Evolutionary conservation across 805 yeast genomes (phyloP), one percentile per base, ranked within the genome.

Genomic region (Sungouiella blattae): DNA sequence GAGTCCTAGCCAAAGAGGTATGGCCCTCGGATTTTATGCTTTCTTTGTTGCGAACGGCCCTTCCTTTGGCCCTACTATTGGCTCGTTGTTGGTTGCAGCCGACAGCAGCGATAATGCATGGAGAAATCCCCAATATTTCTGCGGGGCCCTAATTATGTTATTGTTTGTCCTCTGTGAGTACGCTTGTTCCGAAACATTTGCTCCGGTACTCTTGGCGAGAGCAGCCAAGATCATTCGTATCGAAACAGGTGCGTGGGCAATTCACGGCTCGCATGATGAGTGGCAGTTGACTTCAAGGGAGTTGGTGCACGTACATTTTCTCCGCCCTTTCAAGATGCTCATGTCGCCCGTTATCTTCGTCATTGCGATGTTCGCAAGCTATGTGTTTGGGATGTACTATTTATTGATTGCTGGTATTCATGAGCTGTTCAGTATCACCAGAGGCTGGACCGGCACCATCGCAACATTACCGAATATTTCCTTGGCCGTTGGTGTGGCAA

Each of bases 1-100:
- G 80, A 73, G 69, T 14, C 22, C 22, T 20, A 20, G 9, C 6
- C 22, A 20, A 6, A 20, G 22, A 20, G 22, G 22, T 20, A 20
- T 20, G 22, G 22, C 22, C 6, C 9, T 20, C 8, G 22, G 8
- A 9, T 20, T 20, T 9, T 20, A 20, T 20, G 22, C 22, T 7
- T 20, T 20, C 9, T 20, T 20, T 9, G 22, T 20, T 7, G 22
- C 22, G 8, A 20, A 20, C 22, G 22, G 22, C 22, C 22, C 22
- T 6, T 20, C 22, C 8, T 20, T 7, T 9, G 22, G 22, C 22
- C 22, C 22, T 9, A 20, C 22, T 7, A 20, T 20, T 9, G 9
- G 22, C 9, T 20, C 22, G 6, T 20, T 20, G 22, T 9, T 20
- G 8, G 9, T 20, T 20, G 22, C 6, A 9, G 22, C 22, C 22